Evolutionary conservation across 1,139 yeast species (phyloP).

Genomic region (Yamadazyma epiphylla): DNA sequence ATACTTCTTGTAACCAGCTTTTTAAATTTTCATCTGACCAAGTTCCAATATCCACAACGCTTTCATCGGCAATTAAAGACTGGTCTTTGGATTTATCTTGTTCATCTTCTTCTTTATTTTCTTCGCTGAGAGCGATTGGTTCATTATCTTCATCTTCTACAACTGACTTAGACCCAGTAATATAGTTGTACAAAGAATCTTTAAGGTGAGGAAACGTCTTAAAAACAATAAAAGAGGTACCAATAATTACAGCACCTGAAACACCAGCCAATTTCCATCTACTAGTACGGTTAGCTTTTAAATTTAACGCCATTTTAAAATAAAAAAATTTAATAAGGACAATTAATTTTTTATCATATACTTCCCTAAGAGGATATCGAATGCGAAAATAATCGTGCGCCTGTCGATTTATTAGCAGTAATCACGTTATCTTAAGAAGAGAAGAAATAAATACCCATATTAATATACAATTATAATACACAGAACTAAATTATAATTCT

Average conservation of each 20-base stretch:
- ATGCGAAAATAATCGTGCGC: too few species aligned
- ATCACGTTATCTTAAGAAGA: too few species aligned
- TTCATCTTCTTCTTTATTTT: conserved; percentile 6
- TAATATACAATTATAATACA: conserved; percentile 20
- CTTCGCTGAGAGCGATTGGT: conserved; percentile 20
- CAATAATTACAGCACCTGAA: conserved; percentile 40
- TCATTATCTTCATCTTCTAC: conserved; percentile 16
- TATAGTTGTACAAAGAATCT: conserved; percentile 19
- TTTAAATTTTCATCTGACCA: conserved; percentile 41
- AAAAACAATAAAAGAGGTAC: conserved; percentile 42
- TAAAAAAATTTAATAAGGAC: too few species aligned
- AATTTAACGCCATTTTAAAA: conserved; percentile 8
- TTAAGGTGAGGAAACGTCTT: conserved; percentile 53
- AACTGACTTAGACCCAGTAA: conserved; percentile 18
- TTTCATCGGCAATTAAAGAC: conserved; percentile 11
- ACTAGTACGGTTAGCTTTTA: conserved; percentile 5
- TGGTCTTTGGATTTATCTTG: conserved; percentile 1
- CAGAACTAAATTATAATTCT: conserved; percentile 50
- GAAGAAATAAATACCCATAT: conserved; percentile 1
- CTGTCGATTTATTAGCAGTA: too few species aligned
- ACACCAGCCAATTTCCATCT: conserved; percentile 4
- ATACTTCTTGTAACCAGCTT: conserved; percentile 29
- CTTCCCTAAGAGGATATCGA: too few species aligned
- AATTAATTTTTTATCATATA: too few species aligned
- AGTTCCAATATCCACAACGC: conserved; percentile 26